phyloP scores from a whole-genome alignment of 371 early-diverging fungal genomes.

The Mortierella sp. region DNA sequence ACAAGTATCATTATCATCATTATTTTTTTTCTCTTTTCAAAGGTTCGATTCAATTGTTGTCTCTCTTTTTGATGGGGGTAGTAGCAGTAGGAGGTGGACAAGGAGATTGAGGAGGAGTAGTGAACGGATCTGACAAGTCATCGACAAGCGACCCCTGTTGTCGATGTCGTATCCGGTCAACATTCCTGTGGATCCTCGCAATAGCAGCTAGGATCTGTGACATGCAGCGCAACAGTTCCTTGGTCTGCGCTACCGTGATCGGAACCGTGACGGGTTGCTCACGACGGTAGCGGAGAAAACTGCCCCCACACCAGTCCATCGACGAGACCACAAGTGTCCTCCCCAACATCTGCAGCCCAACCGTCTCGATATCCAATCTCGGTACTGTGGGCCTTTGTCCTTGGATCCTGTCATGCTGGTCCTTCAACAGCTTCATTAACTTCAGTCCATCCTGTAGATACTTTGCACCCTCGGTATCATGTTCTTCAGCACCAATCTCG shows the following conservation, averaged over 20 bases:
- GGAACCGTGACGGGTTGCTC: not conserved
- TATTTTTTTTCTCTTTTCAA: not conserved
- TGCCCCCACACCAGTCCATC: not conserved
- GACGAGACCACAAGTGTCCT: not conserved
- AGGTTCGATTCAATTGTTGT: not conserved
- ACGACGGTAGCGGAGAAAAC: not conserved
- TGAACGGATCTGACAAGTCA: not conserved
- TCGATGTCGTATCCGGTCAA: not conserved
- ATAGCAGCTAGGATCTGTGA: not conserved
- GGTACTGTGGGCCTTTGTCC: not conserved
- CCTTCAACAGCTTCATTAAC: not conserved
- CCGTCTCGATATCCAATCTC: not conserved
- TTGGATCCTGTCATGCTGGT: not conserved
- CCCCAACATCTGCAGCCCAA: not conserved
- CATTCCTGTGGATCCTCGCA: not conserved
- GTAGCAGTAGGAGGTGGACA: not conserved
- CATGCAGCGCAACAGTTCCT: not conserved
- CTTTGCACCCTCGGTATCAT: slow-evolving; percentile 4
- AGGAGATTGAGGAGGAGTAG: not conserved
- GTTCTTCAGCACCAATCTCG: not conserved
- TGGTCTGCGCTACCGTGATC: not conserved
- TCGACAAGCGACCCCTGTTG: not conserved
- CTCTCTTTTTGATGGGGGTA: not conserved
- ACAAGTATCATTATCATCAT: not conserved
- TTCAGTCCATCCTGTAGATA: not conserved